Evolutionary conservation across 139 green algal genomes (phyloP).

Genomic region (Chlorella sp.): DNA sequence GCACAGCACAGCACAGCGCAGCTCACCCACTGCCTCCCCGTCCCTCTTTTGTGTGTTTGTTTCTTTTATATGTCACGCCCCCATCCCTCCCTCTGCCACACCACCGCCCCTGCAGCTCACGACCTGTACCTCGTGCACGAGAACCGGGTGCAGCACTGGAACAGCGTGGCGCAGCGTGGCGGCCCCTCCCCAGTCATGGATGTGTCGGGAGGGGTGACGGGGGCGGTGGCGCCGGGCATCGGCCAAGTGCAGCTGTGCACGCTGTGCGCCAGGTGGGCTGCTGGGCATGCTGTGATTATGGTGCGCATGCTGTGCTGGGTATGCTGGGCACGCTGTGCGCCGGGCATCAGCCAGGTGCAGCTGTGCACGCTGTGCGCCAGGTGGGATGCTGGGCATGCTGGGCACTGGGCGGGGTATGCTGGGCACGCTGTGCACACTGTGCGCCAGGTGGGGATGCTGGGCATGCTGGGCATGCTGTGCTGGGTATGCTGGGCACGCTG

Average conservation of each 20-base stretch:
- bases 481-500: too few relatives aligned
- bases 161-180: slow-evolving; percentile 39
- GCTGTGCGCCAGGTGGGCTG: slow-evolving; percentile 60
- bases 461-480: too few relatives aligned
- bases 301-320: background rate
- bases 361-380: background rate
- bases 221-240: slow-evolving; percentile 17
- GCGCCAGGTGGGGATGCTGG: too few relatives aligned
- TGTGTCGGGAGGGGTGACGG: slow-evolving; percentile 14
- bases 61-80: too few relatives aligned
- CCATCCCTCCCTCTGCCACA: background rate
- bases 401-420: background rate
- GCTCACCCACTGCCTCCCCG: too few relatives aligned
- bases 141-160: slow-evolving; percentile 84
- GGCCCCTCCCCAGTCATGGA: slow-evolving; percentile 31
- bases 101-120: slow-evolving; percentile 48
- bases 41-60: too few relatives aligned
- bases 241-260: slow-evolving; percentile 82
- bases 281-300: too few relatives aligned
- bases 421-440: too few relatives aligned
- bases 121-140: slow-evolving; percentile 85
- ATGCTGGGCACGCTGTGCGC: too few relatives aligned
- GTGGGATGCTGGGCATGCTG: background rate
- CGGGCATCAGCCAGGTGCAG: background rate
- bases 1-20: too few relatives aligned